These are phyloP conservation scores for Cladophialophora immunda DNA, from an alignment of 2,329 filamentous ascomycete genomes.

Conservation along the genomic window DNA sequence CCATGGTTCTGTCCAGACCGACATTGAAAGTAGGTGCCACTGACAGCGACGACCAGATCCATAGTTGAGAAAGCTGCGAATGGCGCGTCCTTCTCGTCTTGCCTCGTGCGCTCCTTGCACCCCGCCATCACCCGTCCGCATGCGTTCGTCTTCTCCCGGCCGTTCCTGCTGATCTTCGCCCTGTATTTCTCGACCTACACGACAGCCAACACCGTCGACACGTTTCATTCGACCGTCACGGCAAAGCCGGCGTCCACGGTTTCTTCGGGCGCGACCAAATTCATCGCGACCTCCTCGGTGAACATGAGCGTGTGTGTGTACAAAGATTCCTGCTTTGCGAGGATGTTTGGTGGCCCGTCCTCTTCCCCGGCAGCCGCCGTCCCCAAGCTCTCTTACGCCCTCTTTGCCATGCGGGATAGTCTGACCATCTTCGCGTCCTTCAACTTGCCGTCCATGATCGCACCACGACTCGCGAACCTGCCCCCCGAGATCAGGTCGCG, in stretches of 20 bases:
- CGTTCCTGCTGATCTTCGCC: conserved; percentile 59
- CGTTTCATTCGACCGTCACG: conserved; percentile 70
- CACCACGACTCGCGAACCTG: conserved; percentile 72
- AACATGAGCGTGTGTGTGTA: conserved; percentile 83
- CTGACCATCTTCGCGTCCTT: conserved; percentile 90
- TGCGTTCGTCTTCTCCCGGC: conserved; percentile 57
- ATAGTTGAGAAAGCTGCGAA: conserved; percentile 61
- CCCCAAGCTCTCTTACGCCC: conserved; percentile 72
- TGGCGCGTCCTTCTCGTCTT: conserved; percentile 50
- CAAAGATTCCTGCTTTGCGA: conserved; percentile 86
- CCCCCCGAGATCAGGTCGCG: conserved; percentile 58
- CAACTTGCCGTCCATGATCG: conserved; percentile 83
- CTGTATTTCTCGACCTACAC: conserved; percentile 91
- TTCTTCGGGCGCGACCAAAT: conserved; percentile 80
- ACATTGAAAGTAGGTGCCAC: neutral
- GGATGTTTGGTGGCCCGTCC: conserved; percentile 66
- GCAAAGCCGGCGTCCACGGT: conserved; percentile 67
- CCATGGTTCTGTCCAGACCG: neutral
- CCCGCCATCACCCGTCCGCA: conserved; percentile 52
- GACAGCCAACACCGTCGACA: conserved; percentile 88
- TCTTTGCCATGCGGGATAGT: conserved; percentile 82
- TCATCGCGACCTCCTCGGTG: conserved; percentile 78
- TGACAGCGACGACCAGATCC: conserved; percentile 46
- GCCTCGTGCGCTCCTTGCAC: conserved; percentile 50
- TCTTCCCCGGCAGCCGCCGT: conserved; percentile 54